phyloP scores from a whole-genome alignment of 768 basidiomycete species.

The Lactarius trivialis region DNA sequence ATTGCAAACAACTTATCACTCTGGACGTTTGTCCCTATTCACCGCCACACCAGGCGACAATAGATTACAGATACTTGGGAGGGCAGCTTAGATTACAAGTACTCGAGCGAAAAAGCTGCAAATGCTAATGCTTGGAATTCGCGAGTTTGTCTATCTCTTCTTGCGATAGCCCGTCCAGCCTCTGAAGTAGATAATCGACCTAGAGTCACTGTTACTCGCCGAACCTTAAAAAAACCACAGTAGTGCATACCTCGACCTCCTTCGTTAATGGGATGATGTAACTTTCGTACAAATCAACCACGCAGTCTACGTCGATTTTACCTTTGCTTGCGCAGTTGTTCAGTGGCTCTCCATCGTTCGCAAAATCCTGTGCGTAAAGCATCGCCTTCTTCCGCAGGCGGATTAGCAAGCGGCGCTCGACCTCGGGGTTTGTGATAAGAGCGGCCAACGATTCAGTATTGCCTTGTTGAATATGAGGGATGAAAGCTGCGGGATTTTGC shows the following conservation, averaged over 20 bases:
- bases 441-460: slow-evolving; percentile 73
- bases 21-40: background rate
- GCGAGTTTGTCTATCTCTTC: slow-evolving; percentile 68
- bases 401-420: slow-evolving; percentile 77
- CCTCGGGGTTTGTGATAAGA: slow-evolving; percentile 95
- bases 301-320: slow-evolving; percentile 90
- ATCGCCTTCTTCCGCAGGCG: slow-evolving; percentile 80
- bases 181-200: slow-evolving; percentile 93
- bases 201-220: slow-evolving; percentile 29
- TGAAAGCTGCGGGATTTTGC: slow-evolving; percentile 77
- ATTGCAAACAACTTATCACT: background rate
- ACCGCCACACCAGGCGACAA: background rate
- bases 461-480: slow-evolving; percentile 82
- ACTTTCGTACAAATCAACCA: slow-evolving; percentile 89
- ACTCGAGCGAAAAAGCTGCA: background rate
- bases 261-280: slow-evolving; percentile 97
- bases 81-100: background rate
- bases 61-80: background rate
- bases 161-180: slow-evolving; percentile 79
- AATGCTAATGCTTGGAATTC: slow-evolving; percentile 8
- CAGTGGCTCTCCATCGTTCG: slow-evolving; percentile 53
- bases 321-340: slow-evolving; percentile 32
- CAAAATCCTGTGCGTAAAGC: slow-evolving; percentile 77
- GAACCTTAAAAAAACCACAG: background rate
- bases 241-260: slow-evolving; percentile 80